Base-by-base conservation (phyloP, 108 stramenopile genomes). In the Cyclotella choctawhatcheeana region DNA sequence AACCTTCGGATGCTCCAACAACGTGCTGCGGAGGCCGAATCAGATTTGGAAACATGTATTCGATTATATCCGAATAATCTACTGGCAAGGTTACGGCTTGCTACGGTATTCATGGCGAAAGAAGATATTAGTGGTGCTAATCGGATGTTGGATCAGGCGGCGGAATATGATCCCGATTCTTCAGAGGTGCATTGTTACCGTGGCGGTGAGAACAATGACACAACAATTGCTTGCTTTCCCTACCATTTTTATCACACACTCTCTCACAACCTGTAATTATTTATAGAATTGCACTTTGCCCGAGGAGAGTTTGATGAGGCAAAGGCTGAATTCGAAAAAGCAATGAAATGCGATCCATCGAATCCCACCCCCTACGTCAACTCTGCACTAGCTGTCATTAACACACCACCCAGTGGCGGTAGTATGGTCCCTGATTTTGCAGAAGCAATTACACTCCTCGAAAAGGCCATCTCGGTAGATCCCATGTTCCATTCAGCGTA, bases 301-400 rank as follows among this genome's bases (percentile, higher is more conserved):
- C 75, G 79, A 50, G 83, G 85, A 17, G 88, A 93, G 55, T 82
- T 96, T 48, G 85, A 29, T 4, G 67, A 86, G 32, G 93, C 95
- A 25, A 82, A 78, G 61, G 64, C 55, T 27, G 82, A 90, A 26
- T 96, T 96, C 69, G 90, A 96, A 45, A 87, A 84, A 71, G 93
- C 93, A 3, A 93, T 93, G 58, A 74, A 83, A 48, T 82, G 88
- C 51, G 95, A 94, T 37, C 82, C 87, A 10, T 74, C 53, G 30
- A 96, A 94, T 76, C 93, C 93, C 14, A 93, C 91, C 16, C 88
- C 95, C n/a, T 96, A 93, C 61, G 92, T 96, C 7, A 96, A 96
- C 69, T 86, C 88, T 3, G 95, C 95, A 10, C 74, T 96, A 59
- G 87, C 93, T 14, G 76, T 91, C 3, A 68, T 94, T 68, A 94